Conservation (phyloP, 352 stramenopile species). For the Globisporangium alternatum region DNA sequence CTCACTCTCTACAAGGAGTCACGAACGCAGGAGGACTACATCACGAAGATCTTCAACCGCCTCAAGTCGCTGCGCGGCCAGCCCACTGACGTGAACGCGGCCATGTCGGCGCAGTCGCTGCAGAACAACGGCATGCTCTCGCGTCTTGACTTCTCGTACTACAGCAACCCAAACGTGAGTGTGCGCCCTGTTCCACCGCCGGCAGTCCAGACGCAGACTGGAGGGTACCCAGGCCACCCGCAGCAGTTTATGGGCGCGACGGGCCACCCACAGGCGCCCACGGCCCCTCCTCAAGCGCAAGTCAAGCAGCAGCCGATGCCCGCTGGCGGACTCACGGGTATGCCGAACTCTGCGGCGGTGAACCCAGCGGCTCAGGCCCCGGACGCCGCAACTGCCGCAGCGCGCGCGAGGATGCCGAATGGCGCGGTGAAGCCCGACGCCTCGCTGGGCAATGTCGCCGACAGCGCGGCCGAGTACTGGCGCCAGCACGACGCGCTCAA, state of each 20-base stretch:
- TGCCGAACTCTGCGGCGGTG: constrained; percentile 15
- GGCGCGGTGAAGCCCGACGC: constrained; percentile 13
- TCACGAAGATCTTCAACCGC: constrained; percentile 86
- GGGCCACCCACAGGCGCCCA: constrained; percentile 19
- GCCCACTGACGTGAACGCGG: constrained; percentile 68
- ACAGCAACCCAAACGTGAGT: constrained; percentile 59
- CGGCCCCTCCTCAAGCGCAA: constrained; percentile 17
- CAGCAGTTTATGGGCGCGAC: constrained; percentile 33
- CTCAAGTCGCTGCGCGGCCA: constrained; percentile 75
- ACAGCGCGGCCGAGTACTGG: constrained; percentile 73
- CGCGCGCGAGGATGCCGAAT: constrained; percentile 4
- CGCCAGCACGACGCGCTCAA: constrained; percentile 72
- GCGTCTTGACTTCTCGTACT: constrained; percentile 72
- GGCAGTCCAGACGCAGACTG: constrained; percentile 23
- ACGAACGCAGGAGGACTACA: constrained; percentile 82
- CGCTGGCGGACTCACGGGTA: constrained; percentile 6
- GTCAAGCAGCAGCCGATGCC: constrained; percentile 17
- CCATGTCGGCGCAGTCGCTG: constrained; percentile 56
- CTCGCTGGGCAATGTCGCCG: constrained; percentile 22
- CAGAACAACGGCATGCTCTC: constrained; percentile 73
- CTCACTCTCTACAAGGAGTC: constrained; percentile 83
- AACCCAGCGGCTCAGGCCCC: background rate
- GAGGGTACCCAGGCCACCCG: constrained; percentile 36
- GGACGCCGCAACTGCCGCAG: background rate
- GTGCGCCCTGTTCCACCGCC: constrained; percentile 25